Conservation (phyloP, 306 rosid genomes). For the Trichosanthes cucumerina region DNA sequence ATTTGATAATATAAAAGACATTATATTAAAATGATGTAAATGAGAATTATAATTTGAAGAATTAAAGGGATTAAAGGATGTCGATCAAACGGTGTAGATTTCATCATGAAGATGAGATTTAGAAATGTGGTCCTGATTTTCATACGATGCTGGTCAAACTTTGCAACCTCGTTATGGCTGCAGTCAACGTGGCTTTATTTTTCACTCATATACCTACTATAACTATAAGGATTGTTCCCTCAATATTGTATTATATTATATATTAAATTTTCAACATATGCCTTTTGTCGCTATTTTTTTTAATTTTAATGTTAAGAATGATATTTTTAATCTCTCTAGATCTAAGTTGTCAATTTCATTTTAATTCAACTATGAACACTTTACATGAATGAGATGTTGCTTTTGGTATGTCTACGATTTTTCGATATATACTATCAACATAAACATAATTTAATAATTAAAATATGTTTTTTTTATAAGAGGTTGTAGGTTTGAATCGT, state of each 20-base stretch:
- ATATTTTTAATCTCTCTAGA: not conserved
- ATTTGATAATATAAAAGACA: not conserved
- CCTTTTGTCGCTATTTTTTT: not conserved
- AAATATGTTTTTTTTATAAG: not conserved
- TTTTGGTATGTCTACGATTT: not conserved
- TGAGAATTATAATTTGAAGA: not conserved
- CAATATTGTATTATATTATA: not conserved
- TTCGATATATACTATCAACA: not conserved
- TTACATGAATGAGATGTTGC: not conserved
- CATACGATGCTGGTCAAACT: slow-evolving; percentile 38
- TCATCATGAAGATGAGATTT: not conserved
- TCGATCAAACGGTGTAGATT: slow-evolving; percentile 3
- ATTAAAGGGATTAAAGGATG: not conserved
- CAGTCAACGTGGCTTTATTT: slow-evolving; percentile 35
- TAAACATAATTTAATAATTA: not conserved
- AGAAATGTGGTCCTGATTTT: slow-evolving; percentile 28
- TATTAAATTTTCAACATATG: not conserved
- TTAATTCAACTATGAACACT: not conserved
- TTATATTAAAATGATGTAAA: not conserved
- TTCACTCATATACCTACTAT: not conserved
- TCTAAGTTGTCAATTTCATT: not conserved
- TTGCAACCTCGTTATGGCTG: slow-evolving; percentile 50
- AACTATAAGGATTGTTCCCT: not conserved
- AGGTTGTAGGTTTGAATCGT: not conserved
- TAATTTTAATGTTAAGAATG: not conserved